Evolutionary conservation across 305 asterid genomes (phyloP).

Genomic region (Fraxinus sp.): DNA sequence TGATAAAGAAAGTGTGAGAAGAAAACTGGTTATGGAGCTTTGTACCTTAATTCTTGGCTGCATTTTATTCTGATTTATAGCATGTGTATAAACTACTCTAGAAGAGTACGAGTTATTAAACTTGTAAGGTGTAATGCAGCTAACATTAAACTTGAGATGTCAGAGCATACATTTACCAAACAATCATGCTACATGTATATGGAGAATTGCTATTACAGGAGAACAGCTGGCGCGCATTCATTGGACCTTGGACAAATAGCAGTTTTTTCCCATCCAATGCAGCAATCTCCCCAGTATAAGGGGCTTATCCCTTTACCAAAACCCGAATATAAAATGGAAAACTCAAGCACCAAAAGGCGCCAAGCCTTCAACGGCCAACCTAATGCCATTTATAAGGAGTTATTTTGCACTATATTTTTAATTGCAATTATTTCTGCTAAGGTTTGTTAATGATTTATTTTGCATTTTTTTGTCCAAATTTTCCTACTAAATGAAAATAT

Average conservation of each 20-base stretch:
- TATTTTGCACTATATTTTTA: too few species aligned
- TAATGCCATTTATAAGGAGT: background rate
- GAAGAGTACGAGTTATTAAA: background rate
- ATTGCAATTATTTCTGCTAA: too few species aligned
- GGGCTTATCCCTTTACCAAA: too few species aligned
- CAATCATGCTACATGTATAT: too few species aligned
- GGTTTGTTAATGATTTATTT: background rate
- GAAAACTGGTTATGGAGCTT: background rate
- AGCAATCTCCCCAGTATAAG: too few species aligned
- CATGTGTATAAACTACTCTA: background rate
- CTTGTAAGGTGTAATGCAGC: background rate
- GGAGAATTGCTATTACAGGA: too few species aligned
- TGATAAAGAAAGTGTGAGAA: background rate
- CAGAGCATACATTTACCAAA: too few species aligned
- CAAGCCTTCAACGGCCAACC: background rate
- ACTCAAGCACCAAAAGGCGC: background rate
- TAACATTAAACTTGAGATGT: background rate
- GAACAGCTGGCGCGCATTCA: too few species aligned
- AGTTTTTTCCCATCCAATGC: too few species aligned
- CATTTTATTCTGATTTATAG: background rate
- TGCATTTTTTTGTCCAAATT: background rate
- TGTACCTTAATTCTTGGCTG: background rate
- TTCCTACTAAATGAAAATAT: background rate
- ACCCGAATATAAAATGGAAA: background rate
- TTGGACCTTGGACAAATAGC: too few species aligned